Conservation (phyloP, 2,329 filamentous ascomycete species). For the Talaromyces marneffei region DNA sequence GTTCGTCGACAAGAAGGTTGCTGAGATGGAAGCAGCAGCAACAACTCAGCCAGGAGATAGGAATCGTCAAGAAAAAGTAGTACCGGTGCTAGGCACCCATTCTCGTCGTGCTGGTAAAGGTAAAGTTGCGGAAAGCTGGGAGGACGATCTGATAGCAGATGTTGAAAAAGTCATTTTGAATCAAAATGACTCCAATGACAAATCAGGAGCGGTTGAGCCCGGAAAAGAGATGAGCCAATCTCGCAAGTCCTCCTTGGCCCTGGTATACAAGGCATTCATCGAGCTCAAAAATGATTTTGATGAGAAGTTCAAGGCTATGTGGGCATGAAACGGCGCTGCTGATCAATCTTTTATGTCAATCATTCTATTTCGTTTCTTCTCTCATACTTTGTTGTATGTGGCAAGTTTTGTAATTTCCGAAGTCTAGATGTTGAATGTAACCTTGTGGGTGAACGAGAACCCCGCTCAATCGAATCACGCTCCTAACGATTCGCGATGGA, state of each 20-base stretch:
- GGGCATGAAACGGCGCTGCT: not conserved
- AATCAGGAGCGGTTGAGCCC: not conserved
- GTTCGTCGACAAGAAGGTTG: not conserved
- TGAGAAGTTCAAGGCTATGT: not conserved
- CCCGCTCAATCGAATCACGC: not conserved
- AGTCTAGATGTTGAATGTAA: not conserved
- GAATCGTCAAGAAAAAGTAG: not conserved
- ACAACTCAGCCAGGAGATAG: not conserved
- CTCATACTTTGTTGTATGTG: not conserved
- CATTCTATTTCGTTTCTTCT: not conserved
- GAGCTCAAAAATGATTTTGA: not conserved
- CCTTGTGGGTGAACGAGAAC: too few relatives aligned
- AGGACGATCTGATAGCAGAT: not conserved
- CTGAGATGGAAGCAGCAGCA: not conserved
- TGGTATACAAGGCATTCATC: not conserved
- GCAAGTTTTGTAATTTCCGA: not conserved
- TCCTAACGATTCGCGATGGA: not conserved
- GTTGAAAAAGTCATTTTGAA: not conserved
- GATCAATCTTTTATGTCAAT: not conserved
- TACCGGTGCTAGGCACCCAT: not conserved
- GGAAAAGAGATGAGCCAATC: not conserved
- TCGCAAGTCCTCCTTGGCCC: not conserved
- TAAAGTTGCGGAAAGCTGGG: not conserved
- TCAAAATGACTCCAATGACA: not conserved
- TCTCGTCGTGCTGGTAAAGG: not conserved